These are phyloP conservation scores for Hypholoma fasciculare DNA, from an alignment of 768 basidiomycete genomes.

Conservation along the genomic window DNA sequence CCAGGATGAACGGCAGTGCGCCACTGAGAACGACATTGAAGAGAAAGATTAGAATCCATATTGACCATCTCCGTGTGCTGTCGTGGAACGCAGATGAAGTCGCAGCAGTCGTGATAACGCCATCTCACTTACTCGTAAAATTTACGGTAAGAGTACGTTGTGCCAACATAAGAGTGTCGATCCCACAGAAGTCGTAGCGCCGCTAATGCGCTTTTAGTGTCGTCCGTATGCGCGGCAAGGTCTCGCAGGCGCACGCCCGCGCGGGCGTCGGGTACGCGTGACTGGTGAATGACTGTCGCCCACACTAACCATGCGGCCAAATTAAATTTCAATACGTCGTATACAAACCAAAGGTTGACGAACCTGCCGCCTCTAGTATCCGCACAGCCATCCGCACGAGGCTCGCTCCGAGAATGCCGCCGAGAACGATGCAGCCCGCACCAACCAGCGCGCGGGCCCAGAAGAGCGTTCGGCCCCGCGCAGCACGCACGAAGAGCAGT, in stretches of 20 bases:
- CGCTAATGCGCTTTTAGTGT: constrained; percentile 27
- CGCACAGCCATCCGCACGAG: constrained; percentile 26
- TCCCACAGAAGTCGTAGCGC: constrained; percentile 36
- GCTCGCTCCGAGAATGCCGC: constrained; percentile 31
- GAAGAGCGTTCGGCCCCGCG: constrained; percentile 31
- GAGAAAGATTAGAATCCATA: constrained; percentile 36
- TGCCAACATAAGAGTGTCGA: constrained; percentile 30
- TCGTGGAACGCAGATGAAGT: background rate
- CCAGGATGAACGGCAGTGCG: constrained; percentile 34
- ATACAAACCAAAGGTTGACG: background rate
- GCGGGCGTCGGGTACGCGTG: constrained; percentile 21
- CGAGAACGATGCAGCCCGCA: constrained; percentile 32
- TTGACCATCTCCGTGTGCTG: constrained; percentile 37
- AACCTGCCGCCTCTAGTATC: constrained; percentile 39
- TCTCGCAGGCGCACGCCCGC: constrained; percentile 37
- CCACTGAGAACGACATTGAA: constrained; percentile 27
- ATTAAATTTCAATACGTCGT: background rate
- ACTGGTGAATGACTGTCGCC: constrained; percentile 46
- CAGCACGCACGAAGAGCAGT: constrained; percentile 27
- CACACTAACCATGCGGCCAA: constrained; percentile 30
- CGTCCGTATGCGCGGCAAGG: constrained; percentile 31
- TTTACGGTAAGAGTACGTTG: constrained; percentile 27
- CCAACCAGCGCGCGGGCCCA: constrained; percentile 41
- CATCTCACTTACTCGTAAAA: constrained; percentile 36
- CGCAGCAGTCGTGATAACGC: too few species aligned